Percentiles rank a stretch among this genome's conserved stretches.
These are phyloP conservation scores for Verticillium dahliae DNA, from an alignment of 2,329 filamentous ascomycete species.

Conservation along the genomic window DNA sequence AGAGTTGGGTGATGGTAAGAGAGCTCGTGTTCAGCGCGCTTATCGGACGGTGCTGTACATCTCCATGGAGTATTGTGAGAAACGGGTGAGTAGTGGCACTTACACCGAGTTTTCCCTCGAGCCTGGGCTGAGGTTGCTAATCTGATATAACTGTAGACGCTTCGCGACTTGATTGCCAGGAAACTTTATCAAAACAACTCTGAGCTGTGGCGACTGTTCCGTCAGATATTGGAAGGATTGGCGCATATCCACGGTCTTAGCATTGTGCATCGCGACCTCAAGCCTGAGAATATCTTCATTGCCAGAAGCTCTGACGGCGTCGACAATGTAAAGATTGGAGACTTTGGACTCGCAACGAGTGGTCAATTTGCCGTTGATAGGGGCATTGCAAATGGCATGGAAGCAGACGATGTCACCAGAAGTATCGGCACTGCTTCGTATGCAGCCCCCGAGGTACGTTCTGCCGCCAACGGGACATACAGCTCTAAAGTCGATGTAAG, in stretches of 20 bases:
- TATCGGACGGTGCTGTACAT: conserved; percentile 81
- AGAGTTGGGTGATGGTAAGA: conserved; percentile 10
- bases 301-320: conserved; percentile 59
- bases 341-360: conserved; percentile 90
- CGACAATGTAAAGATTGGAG: conserved; percentile 90
- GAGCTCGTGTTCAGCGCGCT: conserved; percentile 35
- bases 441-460: conserved; percentile 85
- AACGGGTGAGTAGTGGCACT: conserved; percentile 49
- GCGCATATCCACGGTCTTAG: conserved; percentile 84
- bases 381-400: conserved; percentile 29
- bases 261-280: conserved; percentile 93
- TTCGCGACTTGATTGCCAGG: conserved; percentile 78
- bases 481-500: conserved; percentile 86
- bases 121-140: too few relatives aligned
- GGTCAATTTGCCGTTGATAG: conserved; percentile 67
- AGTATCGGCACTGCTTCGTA: conserved; percentile 79
- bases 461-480: conserved; percentile 68
- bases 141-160: conserved; percentile 45
- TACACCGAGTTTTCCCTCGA: too few relatives aligned
- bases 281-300: conserved; percentile 97
- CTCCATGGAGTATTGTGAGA: conserved; percentile 98
- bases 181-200: conserved; percentile 67
- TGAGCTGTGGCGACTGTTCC: conserved; percentile 83
- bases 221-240: conserved; percentile 85
- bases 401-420: conserved; percentile 60